Conservation (phyloP, 306 rosid genomes). For the Styphnolobium japonicum region DNA sequence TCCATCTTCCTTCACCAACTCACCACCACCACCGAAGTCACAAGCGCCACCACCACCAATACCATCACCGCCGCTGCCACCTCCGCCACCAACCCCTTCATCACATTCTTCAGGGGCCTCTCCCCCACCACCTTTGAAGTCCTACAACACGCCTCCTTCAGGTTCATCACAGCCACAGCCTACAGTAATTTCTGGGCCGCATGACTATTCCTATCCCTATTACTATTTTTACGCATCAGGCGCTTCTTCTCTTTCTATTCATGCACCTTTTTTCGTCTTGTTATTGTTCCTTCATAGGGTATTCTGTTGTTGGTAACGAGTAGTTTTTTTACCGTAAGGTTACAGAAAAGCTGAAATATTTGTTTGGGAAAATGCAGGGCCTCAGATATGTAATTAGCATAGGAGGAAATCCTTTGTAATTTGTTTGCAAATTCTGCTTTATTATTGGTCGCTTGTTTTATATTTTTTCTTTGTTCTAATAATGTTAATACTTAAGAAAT, state of each 20-base stretch:
- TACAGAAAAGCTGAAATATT: background rate
- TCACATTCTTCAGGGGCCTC: constrained; percentile 30
- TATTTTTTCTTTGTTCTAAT: background rate
- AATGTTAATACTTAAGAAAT: background rate
- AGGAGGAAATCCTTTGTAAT: background rate
- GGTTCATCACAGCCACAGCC: constrained; percentile 45
- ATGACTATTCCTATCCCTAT: constrained; percentile 55
- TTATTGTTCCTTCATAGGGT: constrained; percentile 30
- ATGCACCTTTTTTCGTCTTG: background rate
- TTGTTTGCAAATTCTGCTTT: background rate
- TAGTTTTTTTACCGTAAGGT: background rate
- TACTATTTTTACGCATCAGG: constrained; percentile 55
- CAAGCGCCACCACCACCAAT: background rate
- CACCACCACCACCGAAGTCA: constrained; percentile 21
- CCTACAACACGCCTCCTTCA: constrained; percentile 41
- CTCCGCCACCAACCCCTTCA: constrained; percentile 35
- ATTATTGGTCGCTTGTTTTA: background rate
- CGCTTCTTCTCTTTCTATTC: constrained; percentile 40
- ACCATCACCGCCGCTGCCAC: background rate
- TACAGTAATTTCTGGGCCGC: constrained; percentile 35
- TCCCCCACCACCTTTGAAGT: constrained; percentile 50
- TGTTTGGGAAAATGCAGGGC: constrained; percentile 1
- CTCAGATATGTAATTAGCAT: background rate
- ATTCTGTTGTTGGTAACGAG: constrained; percentile 25
- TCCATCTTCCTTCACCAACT: constrained; percentile 3